phyloP scores from a whole-genome alignment of 306 rosid genomes.

The Carpinus fangiana region DNA sequence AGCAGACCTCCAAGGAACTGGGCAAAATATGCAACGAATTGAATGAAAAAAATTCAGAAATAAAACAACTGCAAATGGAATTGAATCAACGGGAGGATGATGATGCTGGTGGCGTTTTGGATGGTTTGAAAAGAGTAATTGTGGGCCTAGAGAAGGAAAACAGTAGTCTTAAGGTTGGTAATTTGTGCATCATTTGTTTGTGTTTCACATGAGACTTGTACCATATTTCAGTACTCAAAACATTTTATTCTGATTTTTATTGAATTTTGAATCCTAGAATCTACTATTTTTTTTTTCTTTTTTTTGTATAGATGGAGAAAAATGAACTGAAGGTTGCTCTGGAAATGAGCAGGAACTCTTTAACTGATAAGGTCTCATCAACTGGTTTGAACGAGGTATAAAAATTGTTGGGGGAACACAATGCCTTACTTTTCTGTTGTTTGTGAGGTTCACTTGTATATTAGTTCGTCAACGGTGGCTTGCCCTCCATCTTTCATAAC shows the following conservation, averaged over 20 bases:
- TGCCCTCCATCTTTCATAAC: too few species aligned
- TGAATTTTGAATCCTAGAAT: slow-evolving; percentile 5
- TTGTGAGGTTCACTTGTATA: not conserved
- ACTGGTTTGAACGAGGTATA: slow-evolving; percentile 52
- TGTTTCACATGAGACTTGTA: slow-evolving; percentile 1
- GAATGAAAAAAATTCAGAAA: slow-evolving; percentile 65
- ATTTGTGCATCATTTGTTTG: slow-evolving; percentile 22
- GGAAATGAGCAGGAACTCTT: slow-evolving; percentile 46
- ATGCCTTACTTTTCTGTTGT: not conserved
- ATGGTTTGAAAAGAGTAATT: slow-evolving; percentile 53
- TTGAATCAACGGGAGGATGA: slow-evolving; percentile 49
- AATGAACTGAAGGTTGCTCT: slow-evolving; percentile 67
- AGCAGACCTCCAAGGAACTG: slow-evolving; percentile 58
- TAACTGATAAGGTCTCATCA: slow-evolving; percentile 33
- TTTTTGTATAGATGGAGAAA: slow-evolving; percentile 60
- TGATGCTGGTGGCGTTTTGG: slow-evolving; percentile 38
- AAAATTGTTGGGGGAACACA: not conserved
- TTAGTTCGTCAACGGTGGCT: too few species aligned
- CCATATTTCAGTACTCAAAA: slow-evolving; percentile 5
- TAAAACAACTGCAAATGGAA: slow-evolving; percentile 62
- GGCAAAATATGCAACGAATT: slow-evolving; percentile 51
- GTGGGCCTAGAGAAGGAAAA: slow-evolving; percentile 78
- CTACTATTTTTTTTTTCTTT: slow-evolving; percentile 24
- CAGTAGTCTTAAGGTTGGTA: slow-evolving; percentile 65
- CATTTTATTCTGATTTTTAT: slow-evolving; percentile 10